A percentile compares a stretch with the other conserved stretches of the same genome.
phyloP scores from a whole-genome alignment of 2,329 filamentous ascomycete genomes.

The Chaetomium sp. region DNA sequence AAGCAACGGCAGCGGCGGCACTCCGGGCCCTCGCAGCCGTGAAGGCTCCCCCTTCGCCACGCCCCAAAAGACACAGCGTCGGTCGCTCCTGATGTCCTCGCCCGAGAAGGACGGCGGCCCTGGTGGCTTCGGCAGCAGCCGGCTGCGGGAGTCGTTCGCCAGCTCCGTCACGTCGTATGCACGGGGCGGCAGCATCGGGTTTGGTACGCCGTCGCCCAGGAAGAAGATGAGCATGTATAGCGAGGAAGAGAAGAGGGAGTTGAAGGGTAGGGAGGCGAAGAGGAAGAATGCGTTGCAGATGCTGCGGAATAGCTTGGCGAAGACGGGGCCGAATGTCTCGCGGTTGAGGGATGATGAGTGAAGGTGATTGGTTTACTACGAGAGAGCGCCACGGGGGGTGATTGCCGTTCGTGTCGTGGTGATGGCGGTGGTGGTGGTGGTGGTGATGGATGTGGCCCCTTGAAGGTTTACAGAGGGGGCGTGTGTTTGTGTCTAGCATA shows the following conservation, averaged over 20 bases:
- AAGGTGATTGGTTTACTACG: neutral
- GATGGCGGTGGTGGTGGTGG: too few relatives aligned
- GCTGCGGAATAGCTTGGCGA: conserved; percentile 43
- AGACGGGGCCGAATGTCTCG: conserved; percentile 45
- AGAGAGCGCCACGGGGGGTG: neutral
- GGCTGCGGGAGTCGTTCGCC: conserved; percentile 33
- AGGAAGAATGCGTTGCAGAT: conserved; percentile 48
- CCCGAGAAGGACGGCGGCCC: conserved; percentile 23
- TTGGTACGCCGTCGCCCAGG: conserved; percentile 33
- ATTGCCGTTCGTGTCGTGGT: neutral
- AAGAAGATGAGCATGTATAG: conserved; percentile 59
- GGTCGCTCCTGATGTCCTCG: conserved; percentile 29
- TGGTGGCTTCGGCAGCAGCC: conserved; percentile 19
- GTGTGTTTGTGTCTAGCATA: too few relatives aligned
- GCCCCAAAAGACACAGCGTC: conserved; percentile 36
- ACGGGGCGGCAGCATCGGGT: neutral
- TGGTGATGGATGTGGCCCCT: too few relatives aligned
- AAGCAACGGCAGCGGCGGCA: conserved; percentile 1
- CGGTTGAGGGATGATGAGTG: conserved; percentile 27
- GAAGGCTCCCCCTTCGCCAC: conserved; percentile 37
- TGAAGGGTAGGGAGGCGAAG: conserved; percentile 49
- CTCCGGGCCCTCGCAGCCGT: conserved; percentile 27
- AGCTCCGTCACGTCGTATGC: conserved; percentile 36
- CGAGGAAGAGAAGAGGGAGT: conserved; percentile 48
- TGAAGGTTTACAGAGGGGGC: too few relatives aligned